These are phyloP conservation scores for Diplogelasinospora grovesii DNA, from an alignment of 495 filamentous ascomycete genomes.

Conservation along the genomic window DNA sequence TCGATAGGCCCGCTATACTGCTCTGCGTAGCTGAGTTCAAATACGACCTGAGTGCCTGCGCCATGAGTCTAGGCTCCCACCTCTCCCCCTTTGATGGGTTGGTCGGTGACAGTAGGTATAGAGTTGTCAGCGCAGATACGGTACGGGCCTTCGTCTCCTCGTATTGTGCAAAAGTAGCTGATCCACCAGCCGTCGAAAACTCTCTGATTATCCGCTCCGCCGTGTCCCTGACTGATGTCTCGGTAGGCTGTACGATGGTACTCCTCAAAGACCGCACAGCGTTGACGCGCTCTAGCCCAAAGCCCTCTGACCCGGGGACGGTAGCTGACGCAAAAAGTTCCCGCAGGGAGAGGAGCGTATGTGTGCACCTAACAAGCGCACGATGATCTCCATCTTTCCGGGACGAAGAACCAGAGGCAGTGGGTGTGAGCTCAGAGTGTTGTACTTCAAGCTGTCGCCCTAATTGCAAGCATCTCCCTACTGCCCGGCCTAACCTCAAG, in stretches of 20 bases:
- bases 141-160: slow-evolving; percentile 70
- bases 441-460: slow-evolving; percentile 85
- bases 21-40: slow-evolving; percentile 67
- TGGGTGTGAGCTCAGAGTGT: slow-evolving; percentile 41
- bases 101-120: slow-evolving; percentile 72
- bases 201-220: slow-evolving; percentile 77
- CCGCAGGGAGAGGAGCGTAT: slow-evolving; percentile 65
- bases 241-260: slow-evolving; percentile 61
- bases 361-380: slow-evolving; percentile 69
- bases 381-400: slow-evolving; percentile 60
- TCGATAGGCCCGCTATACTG: slow-evolving; percentile 61
- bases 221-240: slow-evolving; percentile 56
- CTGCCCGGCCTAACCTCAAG: slow-evolving; percentile 67
- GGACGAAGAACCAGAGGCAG: slow-evolving; percentile 21
- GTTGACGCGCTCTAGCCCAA: slow-evolving; percentile 64
- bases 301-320: slow-evolving; percentile 62
- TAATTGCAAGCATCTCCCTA: slow-evolving; percentile 67
- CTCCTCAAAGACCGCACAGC: slow-evolving; percentile 60
- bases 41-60: slow-evolving; percentile 73
- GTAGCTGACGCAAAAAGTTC: slow-evolving; percentile 61
- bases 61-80: slow-evolving; percentile 63
- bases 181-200: slow-evolving; percentile 59
- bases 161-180: slow-evolving; percentile 66
- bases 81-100: slow-evolving; percentile 37
- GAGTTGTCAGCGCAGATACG: slow-evolving; percentile 64